These are phyloP conservation scores for Nannizziopsis barbatae DNA, from an alignment of 2,329 filamentous ascomycete species.

Conservation along the genomic window DNA sequence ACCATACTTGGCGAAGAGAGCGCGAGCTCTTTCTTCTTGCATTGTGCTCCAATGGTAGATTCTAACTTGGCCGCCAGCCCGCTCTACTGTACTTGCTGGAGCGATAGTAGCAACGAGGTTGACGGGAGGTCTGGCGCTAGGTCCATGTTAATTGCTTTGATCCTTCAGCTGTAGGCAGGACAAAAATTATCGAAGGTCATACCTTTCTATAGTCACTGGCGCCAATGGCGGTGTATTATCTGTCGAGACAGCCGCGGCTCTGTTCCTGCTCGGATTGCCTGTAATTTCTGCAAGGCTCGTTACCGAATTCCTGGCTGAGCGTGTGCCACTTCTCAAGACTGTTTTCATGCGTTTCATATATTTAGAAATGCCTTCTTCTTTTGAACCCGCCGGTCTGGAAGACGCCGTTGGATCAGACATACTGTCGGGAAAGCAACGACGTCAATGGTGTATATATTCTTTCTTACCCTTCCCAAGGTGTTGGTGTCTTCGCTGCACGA, in stretches of 20 bases:
- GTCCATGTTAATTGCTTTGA: not conserved
- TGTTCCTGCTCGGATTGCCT: slow-evolving; percentile 17
- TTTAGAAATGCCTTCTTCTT: slow-evolving; percentile 28
- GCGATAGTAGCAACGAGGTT: slow-evolving; percentile 6
- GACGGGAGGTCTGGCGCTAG: not conserved
- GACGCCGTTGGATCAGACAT: slow-evolving; percentile 14
- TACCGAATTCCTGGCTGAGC: slow-evolving; percentile 22
- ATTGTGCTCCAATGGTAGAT: slow-evolving; percentile 27
- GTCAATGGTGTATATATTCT: slow-evolving; percentile 1
- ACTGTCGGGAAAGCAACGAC: not conserved
- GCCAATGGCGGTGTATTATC: slow-evolving; percentile 1
- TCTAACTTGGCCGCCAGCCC: slow-evolving; percentile 6
- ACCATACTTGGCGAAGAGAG: slow-evolving; percentile 39
- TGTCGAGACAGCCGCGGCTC: slow-evolving; percentile 12
- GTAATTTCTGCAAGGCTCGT: slow-evolving; percentile 16
- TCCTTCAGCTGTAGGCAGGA: not conserved
- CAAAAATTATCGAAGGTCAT: too few species aligned
- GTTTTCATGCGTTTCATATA: slow-evolving; percentile 33
- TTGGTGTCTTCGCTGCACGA: not conserved
- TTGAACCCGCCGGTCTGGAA: slow-evolving; percentile 11
- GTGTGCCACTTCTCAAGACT: slow-evolving; percentile 25
- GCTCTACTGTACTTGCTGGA: slow-evolving; percentile 14
- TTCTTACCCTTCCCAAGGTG: slow-evolving; percentile 4
- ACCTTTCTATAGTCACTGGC: not conserved
- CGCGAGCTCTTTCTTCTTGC: slow-evolving; percentile 36